A percentile compares a stretch with the other conserved stretches of the same genome.
Conservation (phyloP, 805 yeast genomes). For the Ogataea haglerorum region DNA sequence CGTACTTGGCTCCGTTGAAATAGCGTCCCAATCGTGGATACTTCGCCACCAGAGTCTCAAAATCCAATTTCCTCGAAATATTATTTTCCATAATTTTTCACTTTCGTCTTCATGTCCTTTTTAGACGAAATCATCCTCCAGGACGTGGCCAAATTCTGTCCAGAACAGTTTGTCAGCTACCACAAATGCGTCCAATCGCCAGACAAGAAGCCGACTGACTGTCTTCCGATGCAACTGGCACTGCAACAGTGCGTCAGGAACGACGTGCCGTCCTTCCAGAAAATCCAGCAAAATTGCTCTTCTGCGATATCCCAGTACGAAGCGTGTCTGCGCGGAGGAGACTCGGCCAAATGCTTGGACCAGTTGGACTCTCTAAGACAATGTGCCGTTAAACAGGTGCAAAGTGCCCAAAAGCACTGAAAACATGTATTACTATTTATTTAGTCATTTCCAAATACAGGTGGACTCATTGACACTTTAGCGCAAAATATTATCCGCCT, state of each 20-base stretch:
- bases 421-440: neutral
- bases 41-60: conserved; percentile 10
- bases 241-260: conserved; percentile 62
- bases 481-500: conserved; percentile 1
- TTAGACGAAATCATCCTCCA: conserved; percentile 74
- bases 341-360: conserved; percentile 49
- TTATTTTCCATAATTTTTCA: conserved; percentile 6
- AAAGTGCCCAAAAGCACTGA: neutral
- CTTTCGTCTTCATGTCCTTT: conserved; percentile 35
- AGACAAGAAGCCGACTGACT: conserved; percentile 38
- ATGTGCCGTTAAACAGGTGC: conserved; percentile 37
- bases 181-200: conserved; percentile 64
- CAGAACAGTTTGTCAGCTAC: conserved; percentile 65
- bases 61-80: conserved; percentile 11
- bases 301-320: conserved; percentile 60
- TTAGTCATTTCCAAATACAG: neutral
- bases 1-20: conserved; percentile 12
- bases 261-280: conserved; percentile 67
- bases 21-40: conserved; percentile 20
- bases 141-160: conserved; percentile 76
- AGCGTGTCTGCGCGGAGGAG: conserved; percentile 52
- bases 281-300: conserved; percentile 61
- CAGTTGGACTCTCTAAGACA: conserved; percentile 55
- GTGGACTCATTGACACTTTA: neutral
- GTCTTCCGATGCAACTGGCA: conserved; percentile 52